Conservation (phyloP, 306 rosid genomes). For the Albizia julibrissin region DNA sequence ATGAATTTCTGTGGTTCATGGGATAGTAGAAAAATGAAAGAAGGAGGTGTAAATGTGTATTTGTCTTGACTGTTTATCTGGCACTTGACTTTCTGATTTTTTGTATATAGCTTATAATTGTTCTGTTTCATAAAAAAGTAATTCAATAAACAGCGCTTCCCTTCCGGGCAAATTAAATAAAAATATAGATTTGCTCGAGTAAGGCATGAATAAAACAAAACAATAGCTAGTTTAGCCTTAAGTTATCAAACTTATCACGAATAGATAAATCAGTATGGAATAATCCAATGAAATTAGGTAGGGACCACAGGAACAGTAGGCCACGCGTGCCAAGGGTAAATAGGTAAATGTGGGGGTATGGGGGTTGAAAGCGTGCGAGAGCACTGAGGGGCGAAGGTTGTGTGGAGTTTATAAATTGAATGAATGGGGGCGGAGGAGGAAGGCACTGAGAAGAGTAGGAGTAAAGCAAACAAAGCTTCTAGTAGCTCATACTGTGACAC, state of each 20-base stretch:
- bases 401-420: conserved; percentile 52
- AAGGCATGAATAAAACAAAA: neutral
- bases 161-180: neutral
- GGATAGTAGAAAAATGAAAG: neutral
- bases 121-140: neutral
- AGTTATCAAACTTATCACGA: neutral
- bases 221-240: neutral
- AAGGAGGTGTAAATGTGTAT: neutral
- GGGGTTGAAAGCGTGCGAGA: conserved; percentile 40
- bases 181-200: neutral
- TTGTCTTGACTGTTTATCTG: neutral
- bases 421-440: conserved; percentile 6
- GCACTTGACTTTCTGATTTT: conserved; percentile 5
- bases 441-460: conserved; percentile 31
- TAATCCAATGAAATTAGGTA: conserved; percentile 5
- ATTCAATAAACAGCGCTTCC: neutral
- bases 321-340: conserved; percentile 60
- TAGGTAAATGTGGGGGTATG: conserved; percentile 9
- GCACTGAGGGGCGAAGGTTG: conserved; percentile 54
- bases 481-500: conserved; percentile 36
- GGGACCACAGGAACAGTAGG: conserved; percentile 45
- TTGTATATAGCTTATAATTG: neutral
- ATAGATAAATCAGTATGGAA: neutral
- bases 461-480: conserved; percentile 31
- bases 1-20: neutral